Evolutionary conservation across 2,329 filamentous ascomycete genomes (phyloP).

Genomic region (Fusarium sp.): DNA sequence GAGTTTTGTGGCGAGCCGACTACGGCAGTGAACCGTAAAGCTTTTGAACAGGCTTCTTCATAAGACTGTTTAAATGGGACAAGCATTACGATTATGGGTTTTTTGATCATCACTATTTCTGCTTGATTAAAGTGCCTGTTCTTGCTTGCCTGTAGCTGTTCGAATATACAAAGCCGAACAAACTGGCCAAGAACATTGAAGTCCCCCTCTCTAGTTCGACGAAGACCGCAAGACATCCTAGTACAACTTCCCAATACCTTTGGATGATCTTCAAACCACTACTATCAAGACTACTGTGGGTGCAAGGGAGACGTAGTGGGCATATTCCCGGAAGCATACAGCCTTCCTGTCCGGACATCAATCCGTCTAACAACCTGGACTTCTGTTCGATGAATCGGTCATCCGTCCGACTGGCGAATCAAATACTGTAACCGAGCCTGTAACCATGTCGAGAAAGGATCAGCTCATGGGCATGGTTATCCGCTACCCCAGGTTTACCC

Average conservation of each 20-base stretch:
- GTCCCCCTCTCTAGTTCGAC: fast-evolving
- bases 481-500: slow-evolving; percentile 28
- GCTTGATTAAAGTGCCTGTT: fast-evolving
- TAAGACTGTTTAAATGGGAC: fast-evolving
- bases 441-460: background rate
- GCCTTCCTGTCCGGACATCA: background rate
- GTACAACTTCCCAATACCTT: fast-evolving
- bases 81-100: fast-evolving
- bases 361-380: background rate
- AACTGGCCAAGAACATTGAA: fast-evolving
- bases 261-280: fast-evolving
- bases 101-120: fast-evolving
- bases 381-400: background rate
- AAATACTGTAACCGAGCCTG: background rate
- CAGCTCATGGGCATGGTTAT: background rate
- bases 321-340: background rate
- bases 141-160: background rate
- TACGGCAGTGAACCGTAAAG: slow-evolving; percentile 20
- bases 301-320: background rate
- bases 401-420: background rate
- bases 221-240: fast-evolving
- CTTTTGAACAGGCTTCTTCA: background rate
- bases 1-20: slow-evolving; percentile 22
- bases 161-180: fast-evolving
- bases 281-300: background rate